phyloP scores from a whole-genome alignment of 768 basidiomycete genomes.

The Mycena venus region DNA sequence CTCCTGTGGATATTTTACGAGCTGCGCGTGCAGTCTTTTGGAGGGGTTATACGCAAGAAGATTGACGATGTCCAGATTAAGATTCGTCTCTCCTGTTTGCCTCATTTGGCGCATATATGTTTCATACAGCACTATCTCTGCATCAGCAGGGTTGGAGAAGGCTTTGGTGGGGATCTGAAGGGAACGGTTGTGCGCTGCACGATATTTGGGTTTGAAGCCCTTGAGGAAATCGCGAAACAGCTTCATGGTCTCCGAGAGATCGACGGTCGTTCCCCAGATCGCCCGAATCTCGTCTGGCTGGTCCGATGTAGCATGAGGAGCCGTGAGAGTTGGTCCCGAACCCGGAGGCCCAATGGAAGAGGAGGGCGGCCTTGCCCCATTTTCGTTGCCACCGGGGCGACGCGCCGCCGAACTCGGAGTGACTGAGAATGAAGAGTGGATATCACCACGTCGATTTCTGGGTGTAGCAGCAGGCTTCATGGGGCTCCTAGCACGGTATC shows the following conservation, averaged over 20 bases:
- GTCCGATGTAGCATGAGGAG: conserved; percentile 71
- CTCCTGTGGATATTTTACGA: conserved; percentile 96
- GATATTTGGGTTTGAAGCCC: conserved; percentile 95
- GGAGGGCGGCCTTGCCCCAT: conserved; percentile 28
- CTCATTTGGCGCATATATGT: conserved; percentile 87
- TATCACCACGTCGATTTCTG: conserved; percentile 87
- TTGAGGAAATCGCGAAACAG: conserved; percentile 90
- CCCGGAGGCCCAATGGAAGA: conserved; percentile 33
- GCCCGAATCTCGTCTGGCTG: conserved; percentile 90
- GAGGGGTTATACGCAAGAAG: conserved; percentile 88
- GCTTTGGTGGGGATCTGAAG: conserved; percentile 65
- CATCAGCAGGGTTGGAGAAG: conserved; percentile 73
- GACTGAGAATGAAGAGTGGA: conserved; percentile 83
- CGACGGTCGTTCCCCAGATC: conserved; percentile 98
- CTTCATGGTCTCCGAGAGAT: conserved; percentile 91
- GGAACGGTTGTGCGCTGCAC: conserved; percentile 77
- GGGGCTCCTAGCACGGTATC: conserved; percentile 60
- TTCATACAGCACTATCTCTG: conserved; percentile 82
- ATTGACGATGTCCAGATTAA: conserved; percentile 93
- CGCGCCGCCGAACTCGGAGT: conserved; percentile 61
- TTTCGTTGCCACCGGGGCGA: conserved; percentile 45
- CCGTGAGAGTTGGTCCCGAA: conserved; percentile 63
- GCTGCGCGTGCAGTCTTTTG: conserved; percentile 85
- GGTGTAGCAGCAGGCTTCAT: conserved; percentile 67
- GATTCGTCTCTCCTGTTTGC: conserved; percentile 90